phyloP scores from a whole-genome alignment of 2,329 filamentous ascomycete genomes.

The Tolypocladium album region DNA sequence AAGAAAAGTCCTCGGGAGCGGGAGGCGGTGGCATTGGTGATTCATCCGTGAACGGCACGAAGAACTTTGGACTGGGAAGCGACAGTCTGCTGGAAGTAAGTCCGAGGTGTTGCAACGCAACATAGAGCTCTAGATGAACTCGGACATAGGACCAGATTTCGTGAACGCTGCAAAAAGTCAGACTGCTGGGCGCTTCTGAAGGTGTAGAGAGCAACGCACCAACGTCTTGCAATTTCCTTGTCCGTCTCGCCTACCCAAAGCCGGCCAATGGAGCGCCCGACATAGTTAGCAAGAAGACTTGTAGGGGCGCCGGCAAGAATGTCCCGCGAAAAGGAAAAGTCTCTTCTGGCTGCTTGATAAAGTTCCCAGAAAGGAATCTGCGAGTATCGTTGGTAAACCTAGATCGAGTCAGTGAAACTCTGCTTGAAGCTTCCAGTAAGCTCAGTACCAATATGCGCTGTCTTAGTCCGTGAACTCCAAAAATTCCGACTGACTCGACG shows the following conservation, averaged over 20 bases:
- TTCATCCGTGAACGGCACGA: constrained; percentile 40
- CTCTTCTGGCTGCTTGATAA: constrained; percentile 13
- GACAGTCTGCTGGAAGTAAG: constrained; percentile 28
- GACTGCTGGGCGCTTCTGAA: not conserved
- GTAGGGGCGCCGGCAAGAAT: constrained; percentile 22
- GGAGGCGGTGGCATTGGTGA: constrained; percentile 40
- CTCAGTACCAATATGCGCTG: constrained; percentile 40
- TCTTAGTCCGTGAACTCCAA: constrained; percentile 41
- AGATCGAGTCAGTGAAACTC: constrained; percentile 4
- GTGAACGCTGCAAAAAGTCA: constrained; percentile 14
- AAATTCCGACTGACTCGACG: constrained; percentile 32
- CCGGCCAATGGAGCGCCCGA: constrained; percentile 14
- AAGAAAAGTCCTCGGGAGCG: constrained; percentile 24
- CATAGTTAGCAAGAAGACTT: constrained; percentile 15
- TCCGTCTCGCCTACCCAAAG: constrained; percentile 14
- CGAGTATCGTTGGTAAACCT: constrained; percentile 43
- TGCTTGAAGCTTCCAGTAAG: not conserved
- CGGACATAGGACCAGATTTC: constrained; percentile 30
- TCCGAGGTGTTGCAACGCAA: constrained; percentile 40
- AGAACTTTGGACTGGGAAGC: constrained; percentile 37
- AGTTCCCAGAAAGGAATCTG: constrained; percentile 37
- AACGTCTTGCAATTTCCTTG: constrained; percentile 11
- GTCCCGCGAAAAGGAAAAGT: constrained; percentile 19
- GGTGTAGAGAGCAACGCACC: constrained; percentile 12
- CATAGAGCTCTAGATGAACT: constrained; percentile 40